Percentiles rank a stretch among this genome's conserved stretches.
Evolutionary conservation across 2,329 filamentous ascomycete genomes (phyloP).

Genomic region (Orbilia javanica): DNA sequence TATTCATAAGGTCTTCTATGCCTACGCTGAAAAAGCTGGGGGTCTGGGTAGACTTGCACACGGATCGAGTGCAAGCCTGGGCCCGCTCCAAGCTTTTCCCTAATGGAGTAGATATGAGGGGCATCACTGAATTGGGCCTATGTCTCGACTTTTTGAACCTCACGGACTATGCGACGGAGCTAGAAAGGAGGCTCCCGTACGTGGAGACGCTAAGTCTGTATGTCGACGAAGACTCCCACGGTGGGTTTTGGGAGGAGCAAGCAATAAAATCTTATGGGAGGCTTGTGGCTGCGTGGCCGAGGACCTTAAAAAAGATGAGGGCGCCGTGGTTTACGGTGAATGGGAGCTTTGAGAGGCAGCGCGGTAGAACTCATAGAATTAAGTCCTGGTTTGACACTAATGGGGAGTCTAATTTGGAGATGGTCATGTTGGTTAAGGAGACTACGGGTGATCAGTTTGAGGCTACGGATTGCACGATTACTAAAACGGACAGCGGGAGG

Average conservation of each 20-base stretch:
- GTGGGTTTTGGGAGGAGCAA: conserved; percentile 11
- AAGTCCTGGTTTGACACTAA: background rate
- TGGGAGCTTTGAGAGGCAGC: background rate
- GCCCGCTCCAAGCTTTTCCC: background rate
- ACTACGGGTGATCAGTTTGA: background rate
- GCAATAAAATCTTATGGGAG: conserved; percentile 13
- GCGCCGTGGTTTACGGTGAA: conserved; percentile 10
- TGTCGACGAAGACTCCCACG: conserved; percentile 2
- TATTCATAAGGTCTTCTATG: background rate
- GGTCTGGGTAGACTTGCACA: background rate
- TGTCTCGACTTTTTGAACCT: conserved; percentile 12
- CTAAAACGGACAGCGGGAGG: background rate
- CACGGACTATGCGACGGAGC: background rate
- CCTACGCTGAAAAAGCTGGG: background rate
- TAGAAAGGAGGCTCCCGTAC: conserved; percentile 13
- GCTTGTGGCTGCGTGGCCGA: conserved; percentile 2
- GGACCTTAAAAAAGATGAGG: conserved; percentile 9
- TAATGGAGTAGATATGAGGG: background rate
- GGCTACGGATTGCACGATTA: background rate
- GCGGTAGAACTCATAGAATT: background rate
- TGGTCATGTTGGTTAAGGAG: background rate
- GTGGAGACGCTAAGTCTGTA: conserved; percentile 34
- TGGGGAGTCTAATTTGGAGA: background rate
- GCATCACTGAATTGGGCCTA: background rate
- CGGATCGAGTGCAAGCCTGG: too few species aligned